phyloP scores from a whole-genome alignment of 495 filamentous ascomycete genomes.

The Bombardia bombarda region DNA sequence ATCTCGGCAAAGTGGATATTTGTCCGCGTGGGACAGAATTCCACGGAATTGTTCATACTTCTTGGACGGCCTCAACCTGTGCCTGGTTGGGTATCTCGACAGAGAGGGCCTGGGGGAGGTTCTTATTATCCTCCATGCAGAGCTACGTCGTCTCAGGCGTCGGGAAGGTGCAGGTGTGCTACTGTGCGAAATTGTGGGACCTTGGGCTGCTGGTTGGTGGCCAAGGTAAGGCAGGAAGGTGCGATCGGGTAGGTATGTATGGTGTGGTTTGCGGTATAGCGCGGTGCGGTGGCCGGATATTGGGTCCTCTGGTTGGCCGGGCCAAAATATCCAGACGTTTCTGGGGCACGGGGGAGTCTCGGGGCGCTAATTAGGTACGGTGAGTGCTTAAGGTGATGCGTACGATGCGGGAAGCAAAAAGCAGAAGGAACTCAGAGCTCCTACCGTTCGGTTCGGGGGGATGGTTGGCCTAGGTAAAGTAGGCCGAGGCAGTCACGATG shows the following conservation, averaged over 20 bases:
- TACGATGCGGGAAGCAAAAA: too few relatives aligned
- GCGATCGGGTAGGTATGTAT: constrained; percentile 9
- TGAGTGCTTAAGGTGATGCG: too few relatives aligned
- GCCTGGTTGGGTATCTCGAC: constrained; percentile 29
- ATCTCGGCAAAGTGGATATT: constrained; percentile 28
- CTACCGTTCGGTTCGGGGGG: too few relatives aligned
- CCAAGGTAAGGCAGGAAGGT: not conserved
- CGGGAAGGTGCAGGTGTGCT: constrained; percentile 21
- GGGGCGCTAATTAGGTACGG: not conserved
- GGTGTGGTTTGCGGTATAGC: too few relatives aligned
- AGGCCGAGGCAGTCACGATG: not conserved
- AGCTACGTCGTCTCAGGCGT: constrained; percentile 13
- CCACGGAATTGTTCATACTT: constrained; percentile 31
- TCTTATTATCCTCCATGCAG: constrained; percentile 38
- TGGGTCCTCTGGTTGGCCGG: constrained; percentile 5
- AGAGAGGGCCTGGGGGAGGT: constrained; percentile 27
- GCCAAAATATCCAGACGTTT: not conserved
- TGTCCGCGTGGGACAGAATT: constrained; percentile 31
- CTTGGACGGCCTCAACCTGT: constrained; percentile 24
- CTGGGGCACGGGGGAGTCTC: not conserved
- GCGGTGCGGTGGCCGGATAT: too few relatives aligned
- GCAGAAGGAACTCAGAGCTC: too few relatives aligned
- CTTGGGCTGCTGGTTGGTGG: constrained; percentile 18
- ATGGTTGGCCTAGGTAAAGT: too few relatives aligned
- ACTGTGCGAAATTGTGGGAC: constrained; percentile 17